Base-by-base conservation (phyloP, 805 yeast genomes). In the Kazachstania africana region DNA sequence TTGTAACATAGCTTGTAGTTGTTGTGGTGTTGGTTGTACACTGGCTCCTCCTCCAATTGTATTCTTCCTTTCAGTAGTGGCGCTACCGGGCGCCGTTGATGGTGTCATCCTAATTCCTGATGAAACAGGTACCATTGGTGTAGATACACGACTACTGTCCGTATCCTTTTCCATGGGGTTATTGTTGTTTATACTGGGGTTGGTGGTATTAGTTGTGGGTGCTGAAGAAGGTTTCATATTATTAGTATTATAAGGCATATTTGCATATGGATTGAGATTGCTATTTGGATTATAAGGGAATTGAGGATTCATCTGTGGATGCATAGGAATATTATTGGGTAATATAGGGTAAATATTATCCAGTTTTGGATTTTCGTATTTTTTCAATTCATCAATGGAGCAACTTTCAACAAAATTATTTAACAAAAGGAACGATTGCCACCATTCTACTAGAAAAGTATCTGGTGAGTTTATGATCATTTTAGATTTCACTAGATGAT, bases 381-480 rank as follows among this genome's bases (percentile, higher is more conserved):
- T 28, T 8, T 28, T 24, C 17, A 61, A 25, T 24, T 48, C 39
- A 33, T 45, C 46, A 12, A 43, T 29, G 1, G 57, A n/a, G 6
- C 13, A 47, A 4, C 47, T 47, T 32, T 62, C 59, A 4, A 70
- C 61, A 31, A 59, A 63, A 8, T 65, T 56, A 39, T 68, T 71
- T n/a, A 66, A 35, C 12, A 67, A 56, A 68, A 72, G 65, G 10
- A 72, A 43, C 17, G 33, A 32, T 31, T 63, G 60, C 74, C 75
- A 72, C 78, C 78, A 72, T 39, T 72, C 75, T 29, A 66, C 47
- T 10, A 72, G 46, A 37, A 69, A 68, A 0, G 72, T 60, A 14
- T 67, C 70, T 4, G 61, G 58, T 1, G 63, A 54, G 20, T 60
- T 53, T 55, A 61, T 60, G 23, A 64, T 45, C 64, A 61, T 63